Base-by-base conservation (phyloP, 352 stramenopile genomes). In the Phytopythium vexans region DNA sequence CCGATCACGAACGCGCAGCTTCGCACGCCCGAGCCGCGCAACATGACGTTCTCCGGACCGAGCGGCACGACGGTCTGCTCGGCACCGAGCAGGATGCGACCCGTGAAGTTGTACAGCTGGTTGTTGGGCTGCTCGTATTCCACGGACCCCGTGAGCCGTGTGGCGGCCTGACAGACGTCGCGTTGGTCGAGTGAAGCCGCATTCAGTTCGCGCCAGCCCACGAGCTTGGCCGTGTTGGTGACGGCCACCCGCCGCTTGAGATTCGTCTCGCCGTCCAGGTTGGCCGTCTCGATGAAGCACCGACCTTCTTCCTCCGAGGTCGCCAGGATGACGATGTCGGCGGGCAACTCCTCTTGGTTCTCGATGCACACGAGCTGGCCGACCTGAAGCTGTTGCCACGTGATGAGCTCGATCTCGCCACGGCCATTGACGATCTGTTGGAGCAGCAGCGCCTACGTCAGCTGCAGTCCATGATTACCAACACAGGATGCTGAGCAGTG, bases 1-100 rank as follows among this genome's bases (percentile, higher is more conserved):
- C 94, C 96, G 44, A 97, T 73, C 8, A 96, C 82, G 79, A 93
- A 98, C 37, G 97, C 81, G 15, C 92, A 98, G 74, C 98, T 99
- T 42, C 94, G 82, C 3, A 99, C 63, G 7, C 93, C 82, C 49
- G 90, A 97, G 10, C 95, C 95, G 32, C 96, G 86, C 6, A 98
- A 71, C 16, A 99, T 72, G 34, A 99, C 66, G 57, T 97, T 97
- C 34, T 71, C 96, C 47, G 51, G 86, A 7, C 74, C 71, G 9
- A 82, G 48, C 0, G 70, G 58, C 1, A 68, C 56, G 34, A 56
- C 62, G 5, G 54, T 71, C 21, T 65, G 39, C 39, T 15, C n/a
- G 47, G 62, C 64, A 8, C 55, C 44, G 1, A 92, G 58, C 41
- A 75, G 10, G 4, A 95, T 42, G 5, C 69, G 70, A 0, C 82